Evolutionary conservation across 805 yeast genomes (phyloP), one percentile per base, ranked within the genome.

Genomic region (Cephaloascus albidus): DNA sequence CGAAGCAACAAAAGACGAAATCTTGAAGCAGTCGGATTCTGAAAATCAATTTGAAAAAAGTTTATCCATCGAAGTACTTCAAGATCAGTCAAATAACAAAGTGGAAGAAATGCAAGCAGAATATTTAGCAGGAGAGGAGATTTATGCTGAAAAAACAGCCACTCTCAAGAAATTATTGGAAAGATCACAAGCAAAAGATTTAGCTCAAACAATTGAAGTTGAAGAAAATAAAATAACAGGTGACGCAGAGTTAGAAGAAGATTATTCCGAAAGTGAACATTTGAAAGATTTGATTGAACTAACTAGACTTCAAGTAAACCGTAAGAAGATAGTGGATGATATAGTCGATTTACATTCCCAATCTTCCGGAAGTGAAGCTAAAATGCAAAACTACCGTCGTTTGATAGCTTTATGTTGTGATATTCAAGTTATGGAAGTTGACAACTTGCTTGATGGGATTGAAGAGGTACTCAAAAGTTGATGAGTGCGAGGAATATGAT

Each of bases 361-460:
- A 58, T 55, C 40, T 55, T 72, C 41, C 56, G 76, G 60, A 43
- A 63, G 72, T 45, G 76, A 72, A 40, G 61, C 66, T 18, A 76
- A 72, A 47, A 78, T 82, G 60, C 76, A 74, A 50, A 87, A 86
- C 54, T 83, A 90, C 63, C 71, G 95, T 45, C 78, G 78, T 51
- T 67, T 90, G 44, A 80, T 93, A 34, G 75, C 90, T 18, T 63
- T 78, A 36, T 75, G 86, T 36, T 84, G 94, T 54, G 95, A 86
- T 2, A 69, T 87, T 40, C 76, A 79, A 37, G 70, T 80, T 17
- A 94, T 85, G 43, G 93, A 84, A 43, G 81, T 90, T 42, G 86
- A 81, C 52, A 82, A 85, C 23, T 68, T 87, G 42, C 67, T 90
- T 38, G 90, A 85, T 47, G 96, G 90, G 17, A 84, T 90, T 34